Conservation (phyloP, 164 flowering plant species). For the Liriodendron chinense region DNA sequence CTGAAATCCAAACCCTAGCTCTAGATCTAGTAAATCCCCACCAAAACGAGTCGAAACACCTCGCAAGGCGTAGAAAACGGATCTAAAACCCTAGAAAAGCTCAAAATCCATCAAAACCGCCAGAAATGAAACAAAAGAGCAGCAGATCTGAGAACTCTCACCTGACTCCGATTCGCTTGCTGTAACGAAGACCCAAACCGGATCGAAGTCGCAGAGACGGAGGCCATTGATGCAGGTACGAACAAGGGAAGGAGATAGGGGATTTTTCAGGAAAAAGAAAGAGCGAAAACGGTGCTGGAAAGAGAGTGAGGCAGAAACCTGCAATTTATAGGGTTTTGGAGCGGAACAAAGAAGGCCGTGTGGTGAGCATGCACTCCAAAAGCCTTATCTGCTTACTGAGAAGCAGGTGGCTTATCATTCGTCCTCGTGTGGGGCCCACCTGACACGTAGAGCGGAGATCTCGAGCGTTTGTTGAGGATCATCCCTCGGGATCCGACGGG, state of each 20-base stretch:
- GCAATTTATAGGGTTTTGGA: background rate
- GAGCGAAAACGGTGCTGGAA: background rate
- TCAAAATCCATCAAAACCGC: background rate
- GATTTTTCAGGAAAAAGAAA: background rate
- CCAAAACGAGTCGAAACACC: too few species aligned
- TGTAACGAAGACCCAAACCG: background rate
- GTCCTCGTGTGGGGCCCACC: too few species aligned
- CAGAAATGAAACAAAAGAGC: background rate
- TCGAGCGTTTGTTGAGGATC: too few species aligned
- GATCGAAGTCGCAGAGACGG: constrained; percentile 8
- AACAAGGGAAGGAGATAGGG: background rate
- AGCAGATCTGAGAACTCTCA: background rate
- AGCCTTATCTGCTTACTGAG: background rate
- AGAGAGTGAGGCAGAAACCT: background rate
- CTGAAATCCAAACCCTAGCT: too few species aligned
- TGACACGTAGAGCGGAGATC: too few species aligned
- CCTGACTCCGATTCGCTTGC: background rate
- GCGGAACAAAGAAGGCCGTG: background rate
- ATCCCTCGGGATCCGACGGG: too few species aligned
- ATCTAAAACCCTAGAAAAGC: too few species aligned
- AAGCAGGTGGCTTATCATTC: too few species aligned
- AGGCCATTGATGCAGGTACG: background rate
- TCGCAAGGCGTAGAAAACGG: background rate
- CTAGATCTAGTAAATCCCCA: too few species aligned
- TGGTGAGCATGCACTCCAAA: background rate